Conservation (phyloP, 1,139 yeast species). For the Suhomyces panamericanus region DNA sequence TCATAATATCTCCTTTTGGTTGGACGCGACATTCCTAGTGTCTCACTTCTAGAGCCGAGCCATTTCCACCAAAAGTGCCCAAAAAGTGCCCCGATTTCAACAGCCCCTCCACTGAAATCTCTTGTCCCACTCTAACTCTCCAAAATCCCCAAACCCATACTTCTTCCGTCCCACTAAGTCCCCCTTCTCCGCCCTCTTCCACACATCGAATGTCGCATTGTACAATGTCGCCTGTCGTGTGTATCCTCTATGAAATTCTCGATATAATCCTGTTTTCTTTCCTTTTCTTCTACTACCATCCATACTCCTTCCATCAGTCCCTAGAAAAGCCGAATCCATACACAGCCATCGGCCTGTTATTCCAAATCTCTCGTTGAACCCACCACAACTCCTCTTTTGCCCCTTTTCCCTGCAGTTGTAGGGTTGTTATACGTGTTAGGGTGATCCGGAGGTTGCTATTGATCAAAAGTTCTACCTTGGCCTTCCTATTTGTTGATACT, state of each 20-base stretch:
- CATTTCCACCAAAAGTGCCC: too few relatives aligned
- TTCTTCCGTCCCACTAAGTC: too few relatives aligned
- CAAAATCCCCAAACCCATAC: not conserved
- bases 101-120: too few relatives aligned
- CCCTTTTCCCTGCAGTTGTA: not conserved
- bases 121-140: too few relatives aligned
- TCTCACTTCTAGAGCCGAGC: too few relatives aligned
- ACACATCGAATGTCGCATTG: conserved; percentile 3
- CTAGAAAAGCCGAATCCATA: not conserved
- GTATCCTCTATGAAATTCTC: conserved; percentile 8
- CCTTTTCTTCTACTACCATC: conserved; percentile 5
- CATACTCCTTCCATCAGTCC: not conserved
- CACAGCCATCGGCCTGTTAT: not conserved
- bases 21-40: too few relatives aligned
- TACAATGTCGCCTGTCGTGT: conserved; percentile 4
- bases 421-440: conserved; percentile 5
- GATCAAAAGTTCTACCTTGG: not conserved
- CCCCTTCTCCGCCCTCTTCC: not conserved
- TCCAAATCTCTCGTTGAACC: conserved; percentile 1
- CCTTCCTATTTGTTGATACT: not conserved
- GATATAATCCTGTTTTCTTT: conserved; percentile 2
- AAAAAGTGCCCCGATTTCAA: not conserved
- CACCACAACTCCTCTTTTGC: not conserved
- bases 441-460: conserved; percentile 9
- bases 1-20: too few relatives aligned